Base-by-base conservation (phyloP, 2,329 filamentous ascomycete species). In the Arthrobotrys iridis region DNA sequence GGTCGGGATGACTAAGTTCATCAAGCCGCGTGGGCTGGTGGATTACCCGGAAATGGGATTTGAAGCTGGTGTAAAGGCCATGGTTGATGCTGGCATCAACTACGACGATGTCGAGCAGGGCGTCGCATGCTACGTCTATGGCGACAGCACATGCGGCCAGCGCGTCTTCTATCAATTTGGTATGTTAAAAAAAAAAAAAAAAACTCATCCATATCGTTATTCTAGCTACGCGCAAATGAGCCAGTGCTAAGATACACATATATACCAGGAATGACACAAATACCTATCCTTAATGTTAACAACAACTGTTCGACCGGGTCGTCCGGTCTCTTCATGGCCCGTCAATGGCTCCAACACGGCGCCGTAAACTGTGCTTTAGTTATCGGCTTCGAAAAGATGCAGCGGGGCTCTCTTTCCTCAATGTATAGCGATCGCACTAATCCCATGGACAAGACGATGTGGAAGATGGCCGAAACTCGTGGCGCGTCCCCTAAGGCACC, bases 1-100 rank as follows among this genome's bases (percentile, higher is more conserved):
- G 85, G 95, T 98, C 79, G 94, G 94, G 85, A 95, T 98, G 92
- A 98, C 94, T 84, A 96, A 96, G 84, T 98, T 98, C 87, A 94
- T 97, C 88, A 97, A 97, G 86, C 93, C 93, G 43, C 89, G 93
- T 67, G 92, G 93, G 82, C 94, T 94, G 82, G 91, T 96, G 78
- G 93, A 97, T 84, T 97, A 97, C 84, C 93, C 93, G 5, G 93
- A 97, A 82, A 89, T 97, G 22, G 93, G 93, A 67, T 97, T 93
- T 82, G 93, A 97, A 83, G 93, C 93, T 8, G 93, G 93, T 79
- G 86, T 95, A 82, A 96, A 96, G 83, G 93, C 93, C 55, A 78
- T 83, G 77, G 85, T 90, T 15, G 90, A 91, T 82, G 93, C 93
- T 1, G 90, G 96, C 77, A 93, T 98, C 86, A 96, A 89, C 84